phyloP scores from a whole-genome alignment of 805 yeast species.

The Yamadazyma ubonensis region DNA sequence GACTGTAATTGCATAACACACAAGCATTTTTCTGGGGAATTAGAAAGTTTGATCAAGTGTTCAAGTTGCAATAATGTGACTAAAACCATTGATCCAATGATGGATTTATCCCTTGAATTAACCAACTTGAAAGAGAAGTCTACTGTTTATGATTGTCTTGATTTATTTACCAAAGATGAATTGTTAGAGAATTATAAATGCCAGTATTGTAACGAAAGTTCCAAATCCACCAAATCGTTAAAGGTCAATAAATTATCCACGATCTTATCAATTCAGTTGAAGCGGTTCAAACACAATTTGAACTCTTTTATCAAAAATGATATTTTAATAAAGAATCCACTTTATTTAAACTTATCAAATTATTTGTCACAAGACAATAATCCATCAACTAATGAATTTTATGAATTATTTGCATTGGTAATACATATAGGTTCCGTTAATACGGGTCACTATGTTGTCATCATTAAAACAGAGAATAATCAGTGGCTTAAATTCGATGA shows the following conservation, averaged over 20 bases:
- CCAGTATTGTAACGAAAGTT: slow-evolving; percentile 57
- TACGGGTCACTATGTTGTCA: slow-evolving; percentile 91
- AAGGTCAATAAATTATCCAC: slow-evolving; percentile 69
- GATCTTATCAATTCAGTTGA: slow-evolving; percentile 80
- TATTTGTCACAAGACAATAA: slow-evolving; percentile 51
- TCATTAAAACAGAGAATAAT: slow-evolving; percentile 68
- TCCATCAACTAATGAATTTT: slow-evolving; percentile 32
- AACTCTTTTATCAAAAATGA: slow-evolving; percentile 62
- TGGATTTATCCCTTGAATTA: slow-evolving; percentile 85
- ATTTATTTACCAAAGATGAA: slow-evolving; percentile 76
- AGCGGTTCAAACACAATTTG: slow-evolving; percentile 66
- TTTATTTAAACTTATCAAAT: slow-evolving; percentile 66
- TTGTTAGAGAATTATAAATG: slow-evolving; percentile 75
- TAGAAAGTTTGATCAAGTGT: slow-evolving; percentile 79
- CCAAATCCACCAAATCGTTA: slow-evolving; percentile 65
- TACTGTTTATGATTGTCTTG: slow-evolving; percentile 61
- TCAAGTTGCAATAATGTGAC: slow-evolving; percentile 62
- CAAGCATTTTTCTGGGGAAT: slow-evolving; percentile 75
- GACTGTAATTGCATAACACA: slow-evolving; percentile 80
- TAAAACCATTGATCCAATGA: slow-evolving; percentile 80
- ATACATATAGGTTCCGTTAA: slow-evolving; percentile 91
- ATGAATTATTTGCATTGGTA: slow-evolving; percentile 83
- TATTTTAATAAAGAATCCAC: slow-evolving; percentile 68
- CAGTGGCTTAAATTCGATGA: slow-evolving; percentile 94
- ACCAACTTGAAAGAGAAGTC: slow-evolving; percentile 30